Evolutionary conservation across 2,329 filamentous ascomycete genomes (phyloP).

Genomic region (Ceratocystiopsis sp.): DNA sequence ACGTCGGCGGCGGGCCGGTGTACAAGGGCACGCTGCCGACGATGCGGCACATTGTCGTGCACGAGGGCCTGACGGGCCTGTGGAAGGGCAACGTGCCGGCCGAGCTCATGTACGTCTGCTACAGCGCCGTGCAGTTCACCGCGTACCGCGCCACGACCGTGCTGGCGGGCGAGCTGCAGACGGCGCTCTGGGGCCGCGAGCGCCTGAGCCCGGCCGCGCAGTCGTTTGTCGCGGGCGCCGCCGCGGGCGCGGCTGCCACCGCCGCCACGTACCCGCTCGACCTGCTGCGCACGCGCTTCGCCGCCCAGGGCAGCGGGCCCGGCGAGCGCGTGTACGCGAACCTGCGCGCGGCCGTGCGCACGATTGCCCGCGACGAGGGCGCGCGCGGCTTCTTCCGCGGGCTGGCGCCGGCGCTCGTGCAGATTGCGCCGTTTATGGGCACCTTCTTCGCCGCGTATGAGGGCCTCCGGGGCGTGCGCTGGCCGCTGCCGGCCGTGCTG

Average conservation of each 20-base stretch:
- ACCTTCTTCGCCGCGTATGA: constrained; percentile 90
- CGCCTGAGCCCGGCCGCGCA: constrained; percentile 47
- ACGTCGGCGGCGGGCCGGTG: constrained; percentile 27
- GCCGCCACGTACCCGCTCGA: constrained; percentile 82
- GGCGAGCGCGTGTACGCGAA: constrained; percentile 55
- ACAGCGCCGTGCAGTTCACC: constrained; percentile 79
- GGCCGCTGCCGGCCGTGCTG: constrained; percentile 16
- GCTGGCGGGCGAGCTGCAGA: constrained; percentile 39
- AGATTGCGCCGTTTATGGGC: constrained; percentile 95
- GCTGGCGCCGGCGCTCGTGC: constrained; percentile 59
- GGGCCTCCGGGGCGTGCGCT: constrained; percentile 24
- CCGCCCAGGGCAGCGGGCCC: constrained; percentile 62
- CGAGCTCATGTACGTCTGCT: constrained; percentile 84
- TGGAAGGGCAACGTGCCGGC: constrained; percentile 98
- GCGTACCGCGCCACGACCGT: constrained; percentile 63
- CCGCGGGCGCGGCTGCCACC: constrained; percentile 69
- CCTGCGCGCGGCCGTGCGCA: constrained; percentile 47
- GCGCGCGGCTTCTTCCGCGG: constrained; percentile 72
- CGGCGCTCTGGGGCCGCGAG: constrained; percentile 17
- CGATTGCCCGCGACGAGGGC: constrained; percentile 65
- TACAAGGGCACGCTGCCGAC: constrained; percentile 68
- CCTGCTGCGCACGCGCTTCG: constrained; percentile 82
- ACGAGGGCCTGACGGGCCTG: constrained; percentile 72
- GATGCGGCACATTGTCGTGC: constrained; percentile 53
- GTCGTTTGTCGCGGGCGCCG: constrained; percentile 69